These are phyloP conservation scores for Pichia ethanolica DNA, from an alignment of 805 yeast genomes.

Conservation along the genomic window DNA sequence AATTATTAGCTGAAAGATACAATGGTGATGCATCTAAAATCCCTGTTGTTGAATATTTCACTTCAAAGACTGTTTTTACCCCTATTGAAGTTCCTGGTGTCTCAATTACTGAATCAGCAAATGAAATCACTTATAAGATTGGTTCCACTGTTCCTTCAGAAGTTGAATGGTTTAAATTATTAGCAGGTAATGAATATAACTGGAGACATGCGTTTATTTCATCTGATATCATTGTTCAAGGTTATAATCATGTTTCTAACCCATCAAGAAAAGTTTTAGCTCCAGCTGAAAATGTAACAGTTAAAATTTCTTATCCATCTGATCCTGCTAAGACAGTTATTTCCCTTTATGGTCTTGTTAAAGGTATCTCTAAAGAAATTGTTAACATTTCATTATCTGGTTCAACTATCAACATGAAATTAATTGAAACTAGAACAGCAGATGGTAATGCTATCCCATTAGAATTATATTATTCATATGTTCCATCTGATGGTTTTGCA, in stretches of 20 bases:
- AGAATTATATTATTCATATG: constrained; percentile 69
- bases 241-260: constrained; percentile 67
- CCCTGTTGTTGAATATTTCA: constrained; percentile 87
- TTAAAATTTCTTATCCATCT: constrained; percentile 49
- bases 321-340: constrained; percentile 51
- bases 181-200: constrained; percentile 70
- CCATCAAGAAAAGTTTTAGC: constrained; percentile 75
- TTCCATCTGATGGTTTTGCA: constrained; percentile 87
- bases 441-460: constrained; percentile 68
- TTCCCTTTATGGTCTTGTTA: constrained; percentile 60
- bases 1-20: constrained; percentile 62
- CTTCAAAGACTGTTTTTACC: constrained; percentile 48
- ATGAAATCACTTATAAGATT: constrained; percentile 32
- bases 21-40: constrained; percentile 60
- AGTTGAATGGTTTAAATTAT: constrained; percentile 64
- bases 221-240: constrained; percentile 78
- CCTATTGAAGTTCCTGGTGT: constrained; percentile 34
- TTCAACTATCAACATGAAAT: constrained; percentile 54
- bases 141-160: constrained; percentile 28
- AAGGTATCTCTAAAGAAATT: constrained; percentile 61
- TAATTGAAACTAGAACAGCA: constrained; percentile 85
- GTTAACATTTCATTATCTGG: constrained; percentile 51
- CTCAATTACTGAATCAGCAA: constrained; percentile 24
- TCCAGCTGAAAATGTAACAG: constrained; percentile 56
- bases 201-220: constrained; percentile 93